Evolutionary conservation across 129 eudicot species (phyloP).

Genomic region (Rutidosis leptorrhynchoides): DNA sequence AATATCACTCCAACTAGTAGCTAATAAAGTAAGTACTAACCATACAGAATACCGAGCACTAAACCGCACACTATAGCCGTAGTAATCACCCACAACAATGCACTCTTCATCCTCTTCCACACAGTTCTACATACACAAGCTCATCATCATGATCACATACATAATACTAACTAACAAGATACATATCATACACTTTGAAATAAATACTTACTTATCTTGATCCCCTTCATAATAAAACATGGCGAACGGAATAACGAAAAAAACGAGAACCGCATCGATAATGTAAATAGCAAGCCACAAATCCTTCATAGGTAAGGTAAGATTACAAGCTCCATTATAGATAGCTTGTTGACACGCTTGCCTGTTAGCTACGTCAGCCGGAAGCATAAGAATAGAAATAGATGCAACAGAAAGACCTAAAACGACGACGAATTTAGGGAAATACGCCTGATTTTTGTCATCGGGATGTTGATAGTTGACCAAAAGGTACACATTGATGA

Average conservation of each 20-base stretch:
- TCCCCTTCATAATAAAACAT: slow-evolving; percentile 98
- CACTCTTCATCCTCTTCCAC: slow-evolving; percentile 74
- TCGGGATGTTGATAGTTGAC: slow-evolving; percentile 93
- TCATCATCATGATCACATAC: too few relatives aligned
- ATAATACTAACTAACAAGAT: too few relatives aligned
- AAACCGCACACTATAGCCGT: slow-evolving; percentile 77
- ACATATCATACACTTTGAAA: slow-evolving; percentile 7
- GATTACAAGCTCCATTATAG: slow-evolving; percentile 85
- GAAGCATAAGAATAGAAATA: slow-evolving; percentile 86
- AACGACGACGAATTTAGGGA: slow-evolving; percentile 95
- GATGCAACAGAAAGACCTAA: slow-evolving; percentile 84
- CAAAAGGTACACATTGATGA: slow-evolving; percentile 82
- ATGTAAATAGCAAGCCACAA: slow-evolving; percentile 92
- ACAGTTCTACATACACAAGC: slow-evolving; percentile 49
- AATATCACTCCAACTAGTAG: too few relatives aligned
- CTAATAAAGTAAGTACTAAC: slow-evolving; percentile 36
- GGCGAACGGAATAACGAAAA: slow-evolving; percentile 86
- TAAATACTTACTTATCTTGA: slow-evolving; percentile 63
- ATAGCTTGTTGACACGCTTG: slow-evolving; percentile 89
- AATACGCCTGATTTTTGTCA: slow-evolving; percentile 85
- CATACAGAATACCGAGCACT: slow-evolving; percentile 85
- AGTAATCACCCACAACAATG: slow-evolving; percentile 65
- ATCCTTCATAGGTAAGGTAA: slow-evolving; percentile 95
- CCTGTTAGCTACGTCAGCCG: slow-evolving; percentile 95
- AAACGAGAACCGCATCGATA: slow-evolving; percentile 82